Conservation (phyloP, 768 basidiomycete genomes). For the Termitomyces sp. region DNA sequence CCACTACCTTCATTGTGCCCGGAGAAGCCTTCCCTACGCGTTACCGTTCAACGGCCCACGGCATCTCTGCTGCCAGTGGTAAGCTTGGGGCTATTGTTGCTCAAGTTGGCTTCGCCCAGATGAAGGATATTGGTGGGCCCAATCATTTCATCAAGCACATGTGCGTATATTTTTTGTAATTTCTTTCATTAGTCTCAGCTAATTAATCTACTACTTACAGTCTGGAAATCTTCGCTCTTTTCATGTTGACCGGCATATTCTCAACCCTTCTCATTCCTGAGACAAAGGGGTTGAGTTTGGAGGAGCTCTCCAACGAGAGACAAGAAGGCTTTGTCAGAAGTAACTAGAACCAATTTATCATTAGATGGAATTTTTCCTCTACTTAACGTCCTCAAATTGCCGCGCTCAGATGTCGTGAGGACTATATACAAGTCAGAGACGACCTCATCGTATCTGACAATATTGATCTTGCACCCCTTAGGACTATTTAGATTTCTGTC, state of each 20-base stretch:
- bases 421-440: neutral
- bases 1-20: conserved; percentile 77
- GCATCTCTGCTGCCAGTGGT: conserved; percentile 79
- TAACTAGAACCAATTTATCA: conserved; percentile 6
- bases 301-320: conserved; percentile 71
- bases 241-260: conserved; percentile 83
- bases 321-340: conserved; percentile 57
- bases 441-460: neutral
- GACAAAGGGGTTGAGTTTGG: conserved; percentile 63
- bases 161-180: conserved; percentile 33
- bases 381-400: neutral
- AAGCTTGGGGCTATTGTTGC: conserved; percentile 83
- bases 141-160: conserved; percentile 65
- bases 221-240: conserved; percentile 78
- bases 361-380: neutral
- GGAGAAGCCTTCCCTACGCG: conserved; percentile 87
- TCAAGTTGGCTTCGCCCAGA: conserved; percentile 70
- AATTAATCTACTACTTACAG: conserved; percentile 27
- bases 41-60: conserved; percentile 82
- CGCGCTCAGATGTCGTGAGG: neutral
- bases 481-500: neutral
- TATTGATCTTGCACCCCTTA: neutral
- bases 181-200: neutral
- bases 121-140: conserved; percentile 67
- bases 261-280: conserved; percentile 81